Base-by-base conservation (phyloP, 1,139 yeast species). In the Pichia cactophila region DNA sequence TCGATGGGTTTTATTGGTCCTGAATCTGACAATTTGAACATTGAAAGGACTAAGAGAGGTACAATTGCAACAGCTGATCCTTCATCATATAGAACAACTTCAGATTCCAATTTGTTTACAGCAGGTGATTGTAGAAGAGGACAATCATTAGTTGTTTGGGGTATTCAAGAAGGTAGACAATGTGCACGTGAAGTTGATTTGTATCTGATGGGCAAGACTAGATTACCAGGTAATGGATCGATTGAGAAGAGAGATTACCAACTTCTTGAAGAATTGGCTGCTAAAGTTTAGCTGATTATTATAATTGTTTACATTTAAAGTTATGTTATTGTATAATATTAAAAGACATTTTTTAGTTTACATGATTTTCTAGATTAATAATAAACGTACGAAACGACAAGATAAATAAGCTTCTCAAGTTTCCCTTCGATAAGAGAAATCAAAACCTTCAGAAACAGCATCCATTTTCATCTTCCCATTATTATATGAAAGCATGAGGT, bases 51-150 rank as follows among this genome's bases (percentile, higher is more conserved):
- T 56, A 81, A 79, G 66, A 80, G 97, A 64, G 97, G 98, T 51
- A 90, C 94, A 46, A 81, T 92, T 64, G 75, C 79, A 51, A 87
- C 96, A 6, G 62, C 72, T 39, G 78, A 77, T 56, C 79, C 83
- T 53, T 77, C 80, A 50, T 85, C 85, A 41, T 89, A 90, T 75
- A 75, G 78, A 57, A 90, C 88, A 50, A 72, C 71, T 38, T 75
- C 72, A 45, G 75, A 73, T 43, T 78, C 72, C 48, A 89, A 88
- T 61, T 65, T 89, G 55, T 92, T 89, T 66, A 88, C 97, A 49
- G 97, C 97, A 46, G 98, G 98, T 71, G 98, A 92, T 70, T 92
- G 97, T 73, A 85, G 98, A 75, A 84, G 98, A 71, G 98, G 98
- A 35, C 98, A 92, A 74, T 88, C 96, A 4, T 80, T 92, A 67